These are phyloP conservation scores for Aspergillus brunneoviolaceus DNA, from an alignment of 2,329 filamentous ascomycete genomes.

Conservation along the genomic window DNA sequence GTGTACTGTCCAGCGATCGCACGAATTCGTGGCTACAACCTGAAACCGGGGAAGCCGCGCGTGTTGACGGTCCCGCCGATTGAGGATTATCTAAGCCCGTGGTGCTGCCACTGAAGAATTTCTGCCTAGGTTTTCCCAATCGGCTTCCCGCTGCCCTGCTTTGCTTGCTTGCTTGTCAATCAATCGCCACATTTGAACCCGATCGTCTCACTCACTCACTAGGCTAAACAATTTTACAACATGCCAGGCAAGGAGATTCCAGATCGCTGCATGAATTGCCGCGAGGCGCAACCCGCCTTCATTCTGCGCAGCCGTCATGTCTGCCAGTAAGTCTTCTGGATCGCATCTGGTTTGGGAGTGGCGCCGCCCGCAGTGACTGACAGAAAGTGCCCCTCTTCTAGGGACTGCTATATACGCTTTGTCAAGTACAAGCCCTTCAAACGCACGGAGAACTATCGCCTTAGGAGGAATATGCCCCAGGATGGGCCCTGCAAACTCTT, in stretches of 20 bases:
- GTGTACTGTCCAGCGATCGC: background rate
- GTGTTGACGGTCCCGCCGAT: conserved; percentile 21
- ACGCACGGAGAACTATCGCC: conserved; percentile 67
- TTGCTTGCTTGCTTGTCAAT: background rate
- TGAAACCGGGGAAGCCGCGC: conserved; percentile 24
- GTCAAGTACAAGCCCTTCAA: conserved; percentile 76
- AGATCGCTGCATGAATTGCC: conserved; percentile 58
- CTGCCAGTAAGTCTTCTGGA: conserved; percentile 52
- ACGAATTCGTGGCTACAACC: conserved; percentile 22
- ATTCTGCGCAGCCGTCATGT: conserved; percentile 59
- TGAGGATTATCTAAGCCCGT: conserved; percentile 29
- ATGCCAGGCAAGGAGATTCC: conserved; percentile 36
- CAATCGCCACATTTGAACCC: too few relatives aligned
- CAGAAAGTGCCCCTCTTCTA: conserved; percentile 32
- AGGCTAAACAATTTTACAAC: conserved; percentile 1
- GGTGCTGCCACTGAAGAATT: conserved; percentile 14
- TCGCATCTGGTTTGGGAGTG: background rate
- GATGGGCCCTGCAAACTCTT: conserved; percentile 59
- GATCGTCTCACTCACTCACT: too few relatives aligned
- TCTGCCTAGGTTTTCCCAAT: conserved; percentile 18
- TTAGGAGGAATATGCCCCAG: conserved; percentile 39
- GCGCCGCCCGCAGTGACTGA: background rate
- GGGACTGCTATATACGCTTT: conserved; percentile 75
- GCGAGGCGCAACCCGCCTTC: conserved; percentile 50
- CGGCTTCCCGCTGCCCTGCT: background rate